These are phyloP conservation scores for Monilinia polystroma DNA, from an alignment of 2,329 filamentous ascomycete genomes.

Conservation along the genomic window DNA sequence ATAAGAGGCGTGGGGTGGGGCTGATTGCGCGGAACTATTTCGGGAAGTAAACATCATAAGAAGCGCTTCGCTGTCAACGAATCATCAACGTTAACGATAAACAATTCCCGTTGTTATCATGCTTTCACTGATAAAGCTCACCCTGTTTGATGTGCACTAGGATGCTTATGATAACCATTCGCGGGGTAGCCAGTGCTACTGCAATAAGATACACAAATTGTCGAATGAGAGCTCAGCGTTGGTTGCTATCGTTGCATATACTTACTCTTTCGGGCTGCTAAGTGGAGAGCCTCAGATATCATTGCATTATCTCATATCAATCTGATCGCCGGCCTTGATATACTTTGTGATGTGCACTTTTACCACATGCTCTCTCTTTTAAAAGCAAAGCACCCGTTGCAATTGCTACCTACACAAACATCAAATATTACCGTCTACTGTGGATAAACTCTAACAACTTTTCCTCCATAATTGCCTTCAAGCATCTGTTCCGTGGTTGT, in stretches of 20 bases:
- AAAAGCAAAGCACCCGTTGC: not conserved
- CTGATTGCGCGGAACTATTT: too few relatives aligned
- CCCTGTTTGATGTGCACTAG: not conserved
- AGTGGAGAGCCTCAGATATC: conserved; percentile 16
- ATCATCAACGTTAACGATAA: not conserved
- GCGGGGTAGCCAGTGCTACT: not conserved
- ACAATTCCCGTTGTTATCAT: conserved; percentile 12
- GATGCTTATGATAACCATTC: conserved; percentile 1
- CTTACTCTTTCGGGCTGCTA: conserved; percentile 13
- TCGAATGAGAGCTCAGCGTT: conserved; percentile 10
- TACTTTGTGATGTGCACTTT: not conserved
- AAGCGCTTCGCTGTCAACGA: not conserved
- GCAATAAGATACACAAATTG: not conserved
- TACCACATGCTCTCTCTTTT: not conserved
- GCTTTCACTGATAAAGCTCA: not conserved
- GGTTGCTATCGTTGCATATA: conserved; percentile 7
- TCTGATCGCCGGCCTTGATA: conserved; percentile 2
- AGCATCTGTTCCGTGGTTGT: not conserved
- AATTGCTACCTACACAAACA: not conserved
- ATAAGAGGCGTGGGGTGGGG: too few relatives aligned
- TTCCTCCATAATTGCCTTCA: not conserved
- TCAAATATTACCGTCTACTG: not conserved
- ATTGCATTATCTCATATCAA: conserved; percentile 19
- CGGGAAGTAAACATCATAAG: not conserved
- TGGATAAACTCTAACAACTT: not conserved